Percentiles rank a stretch among this genome's conserved stretches.
Evolutionary conservation across 345 rosid species (phyloP).

Genomic region (Stellera chamaejasme): DNA sequence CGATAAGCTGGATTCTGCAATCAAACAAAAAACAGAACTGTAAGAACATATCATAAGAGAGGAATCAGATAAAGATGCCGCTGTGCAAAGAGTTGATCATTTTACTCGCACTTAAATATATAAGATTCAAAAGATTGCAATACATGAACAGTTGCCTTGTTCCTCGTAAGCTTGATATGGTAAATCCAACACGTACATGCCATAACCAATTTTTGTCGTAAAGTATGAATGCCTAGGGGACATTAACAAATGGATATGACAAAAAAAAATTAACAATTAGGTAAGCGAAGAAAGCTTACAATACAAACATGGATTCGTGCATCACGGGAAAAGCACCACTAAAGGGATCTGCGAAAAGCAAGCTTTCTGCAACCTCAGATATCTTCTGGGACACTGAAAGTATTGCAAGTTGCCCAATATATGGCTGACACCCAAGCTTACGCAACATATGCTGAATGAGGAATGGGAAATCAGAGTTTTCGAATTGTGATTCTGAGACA

Average conservation of each 20-base stretch:
- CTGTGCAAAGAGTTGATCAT: too few species aligned
- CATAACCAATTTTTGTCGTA: too few species aligned
- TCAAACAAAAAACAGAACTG: conserved; percentile 4
- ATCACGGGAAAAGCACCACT: conserved; percentile 53
- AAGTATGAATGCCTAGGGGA: too few species aligned
- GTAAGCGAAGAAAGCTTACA: conserved; percentile 36
- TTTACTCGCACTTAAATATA: too few species aligned
- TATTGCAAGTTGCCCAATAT: conserved; percentile 62
- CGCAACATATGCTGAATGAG: conserved; percentile 77
- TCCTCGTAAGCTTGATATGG: too few species aligned
- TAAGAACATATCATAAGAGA: not conserved
- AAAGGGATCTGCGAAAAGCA: conserved; percentile 76
- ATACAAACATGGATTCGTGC: conserved; percentile 54
- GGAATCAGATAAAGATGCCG: not conserved
- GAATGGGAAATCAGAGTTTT: conserved; percentile 34
- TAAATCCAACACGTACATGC: too few species aligned
- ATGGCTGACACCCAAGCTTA: conserved; percentile 59
- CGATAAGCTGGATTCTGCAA: conserved; percentile 81
- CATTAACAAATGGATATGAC: too few species aligned
- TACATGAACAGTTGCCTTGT: too few species aligned
- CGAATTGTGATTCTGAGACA: conserved; percentile 24
- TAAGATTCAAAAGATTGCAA: too few species aligned
- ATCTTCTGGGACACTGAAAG: conserved; percentile 64
- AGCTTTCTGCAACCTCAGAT: conserved; percentile 46
- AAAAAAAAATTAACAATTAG: too few species aligned